Base-by-base conservation (phyloP, 2,329 filamentous ascomycete species). In the Fusarium algeriense region DNA sequence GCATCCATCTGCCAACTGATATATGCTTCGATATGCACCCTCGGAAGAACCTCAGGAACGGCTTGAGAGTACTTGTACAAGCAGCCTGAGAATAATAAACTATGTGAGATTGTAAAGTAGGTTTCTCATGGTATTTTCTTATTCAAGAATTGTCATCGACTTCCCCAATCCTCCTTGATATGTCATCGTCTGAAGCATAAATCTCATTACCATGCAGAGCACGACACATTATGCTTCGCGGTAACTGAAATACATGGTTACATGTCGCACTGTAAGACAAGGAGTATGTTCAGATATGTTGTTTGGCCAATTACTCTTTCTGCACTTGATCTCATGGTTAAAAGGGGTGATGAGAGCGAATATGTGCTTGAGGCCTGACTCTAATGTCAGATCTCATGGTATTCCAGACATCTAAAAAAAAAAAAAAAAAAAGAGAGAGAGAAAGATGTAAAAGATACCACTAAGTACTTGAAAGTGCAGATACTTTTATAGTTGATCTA, bases 101-200 rank as follows among this genome's bases (percentile, higher is more conserved):
- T 1, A 4, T n/a, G 4, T 14, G 20, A 26, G 7, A 13, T 8
- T 6, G 4, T 35, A 5, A 37, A 12, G 4, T 12, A 5, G 20
- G 4, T 11, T n/a, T 20, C 3, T 48, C 11, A 11, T 26, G 26
- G 6, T 8, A 2, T 11, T n/a, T 10, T 50, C 8, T 19, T 7
- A 26, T 35, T 32, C 14, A 35, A 19, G 4, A 12, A 5, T n/a
- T 12, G 8, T 26, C 20, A n/a, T 26, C 6, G 19, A 50, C 32
- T 37, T 26, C 6, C 7, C 26, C 6, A 26, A 26, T 11, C 9
- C 8, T 14, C 11, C 13, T 23, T 13, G 14, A 14, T 17, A 50
- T 23, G 23, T 26, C 15, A 20, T 7, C 19, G 14, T 23, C 20
- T 26, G 4, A 20, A 26, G 48, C 11, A 17, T 26, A 8, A 37